These are phyloP conservation scores for Tricholoma sp. DNA, from an alignment of 768 basidiomycete species.

Conservation along the genomic window DNA sequence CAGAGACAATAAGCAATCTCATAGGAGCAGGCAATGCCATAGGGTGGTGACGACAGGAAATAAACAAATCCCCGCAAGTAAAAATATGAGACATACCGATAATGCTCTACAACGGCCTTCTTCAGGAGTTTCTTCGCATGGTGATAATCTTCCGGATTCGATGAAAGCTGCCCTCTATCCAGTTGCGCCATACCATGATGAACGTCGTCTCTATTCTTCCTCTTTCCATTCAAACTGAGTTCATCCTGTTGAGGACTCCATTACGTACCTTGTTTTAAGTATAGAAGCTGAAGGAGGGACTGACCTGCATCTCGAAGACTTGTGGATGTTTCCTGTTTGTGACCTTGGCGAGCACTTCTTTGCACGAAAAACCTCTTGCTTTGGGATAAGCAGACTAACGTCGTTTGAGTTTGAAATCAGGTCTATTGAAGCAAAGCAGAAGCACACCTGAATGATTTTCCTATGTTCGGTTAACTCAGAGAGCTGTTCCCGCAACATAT, in stretches of 20 bases:
- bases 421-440: not conserved
- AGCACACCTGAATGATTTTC: conserved; percentile 48
- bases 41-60: not conserved
- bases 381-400: conserved; percentile 12
- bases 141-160: conserved; percentile 76
- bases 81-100: conserved; percentile 44
- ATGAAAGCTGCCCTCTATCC: conserved; percentile 17
- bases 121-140: conserved; percentile 83
- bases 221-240: not conserved
- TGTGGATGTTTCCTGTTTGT: not conserved
- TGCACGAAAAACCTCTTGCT: conserved; percentile 6
- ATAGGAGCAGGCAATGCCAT: not conserved
- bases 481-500: conserved; percentile 61
- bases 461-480: conserved; percentile 70
- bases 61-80: not conserved
- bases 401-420: not conserved
- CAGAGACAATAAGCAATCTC: not conserved
- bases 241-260: not conserved
- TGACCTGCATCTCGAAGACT: too few species aligned
- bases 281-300: too few species aligned
- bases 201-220: not conserved
- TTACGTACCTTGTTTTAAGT: too few species aligned
- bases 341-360: not conserved
- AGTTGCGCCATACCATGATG: not conserved
- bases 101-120: conserved; percentile 79